phyloP scores from a whole-genome alignment of 169 alveolate species.

The Toxoplasma gondii region DNA sequence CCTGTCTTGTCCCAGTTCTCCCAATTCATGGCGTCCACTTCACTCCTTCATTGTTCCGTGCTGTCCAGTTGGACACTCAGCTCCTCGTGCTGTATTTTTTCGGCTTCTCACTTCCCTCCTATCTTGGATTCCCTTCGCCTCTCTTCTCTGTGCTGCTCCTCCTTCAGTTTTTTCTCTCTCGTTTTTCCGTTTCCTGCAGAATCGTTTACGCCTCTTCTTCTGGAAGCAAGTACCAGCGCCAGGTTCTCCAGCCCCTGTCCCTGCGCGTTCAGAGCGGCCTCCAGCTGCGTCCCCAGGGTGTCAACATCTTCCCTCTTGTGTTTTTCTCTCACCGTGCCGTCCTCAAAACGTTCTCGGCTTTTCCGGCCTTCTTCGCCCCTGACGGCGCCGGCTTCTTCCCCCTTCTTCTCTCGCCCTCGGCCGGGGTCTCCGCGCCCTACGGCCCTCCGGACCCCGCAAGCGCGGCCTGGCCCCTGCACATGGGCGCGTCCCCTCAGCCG shows the following conservation, averaged over 20 bases:
- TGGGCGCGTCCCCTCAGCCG: not conserved
- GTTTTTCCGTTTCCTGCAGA: not conserved
- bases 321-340: constrained; percentile 10
- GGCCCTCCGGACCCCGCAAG: not conserved
- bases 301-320: constrained; percentile 36
- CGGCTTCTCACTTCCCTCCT: too few relatives aligned
- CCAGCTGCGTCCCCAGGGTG: constrained; percentile 46
- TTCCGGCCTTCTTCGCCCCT: not conserved
- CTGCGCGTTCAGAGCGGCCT: constrained; percentile 56
- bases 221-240: not conserved
- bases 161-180: not conserved
- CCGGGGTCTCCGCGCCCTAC: not conserved
- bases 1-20: too few relatives aligned
- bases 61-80: too few relatives aligned
- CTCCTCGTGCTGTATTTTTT: too few relatives aligned
- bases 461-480: not conserved
- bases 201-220: not conserved
- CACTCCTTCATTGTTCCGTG: too few relatives aligned
- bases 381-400: constrained; percentile 17
- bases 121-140: too few relatives aligned
- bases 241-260: constrained; percentile 6
- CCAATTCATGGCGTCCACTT: too few relatives aligned
- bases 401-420: not conserved
- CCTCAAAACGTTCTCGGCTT: constrained; percentile 14
- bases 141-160: too few relatives aligned